Conservation (phyloP, 176 grass and related monocot genomes). For the Neostapfia colusana region DNA sequence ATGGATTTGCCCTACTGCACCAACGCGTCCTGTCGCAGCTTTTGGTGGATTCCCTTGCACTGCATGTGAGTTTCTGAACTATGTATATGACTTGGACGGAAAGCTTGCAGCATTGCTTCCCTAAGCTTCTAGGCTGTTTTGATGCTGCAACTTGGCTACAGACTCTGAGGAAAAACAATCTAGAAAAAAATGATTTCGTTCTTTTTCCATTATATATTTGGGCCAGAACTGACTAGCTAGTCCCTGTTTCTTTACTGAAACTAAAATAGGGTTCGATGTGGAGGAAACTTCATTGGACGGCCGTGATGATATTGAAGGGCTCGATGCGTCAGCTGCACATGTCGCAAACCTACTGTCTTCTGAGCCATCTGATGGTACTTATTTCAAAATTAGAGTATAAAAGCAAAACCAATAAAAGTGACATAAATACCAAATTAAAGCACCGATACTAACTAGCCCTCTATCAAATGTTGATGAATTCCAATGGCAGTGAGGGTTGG, state of each 20-base stretch:
- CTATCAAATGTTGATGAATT: background rate
- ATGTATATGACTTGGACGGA: background rate
- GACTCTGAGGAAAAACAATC: constrained; percentile 18
- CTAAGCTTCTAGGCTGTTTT: constrained; percentile 21
- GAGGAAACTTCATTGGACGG: constrained; percentile 75
- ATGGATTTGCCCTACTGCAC: constrained; percentile 97
- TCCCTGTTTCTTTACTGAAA: constrained; percentile 15
- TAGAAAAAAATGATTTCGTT: background rate
- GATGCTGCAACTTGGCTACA: constrained; percentile 27
- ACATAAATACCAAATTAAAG: background rate
- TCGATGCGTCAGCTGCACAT: constrained; percentile 78
- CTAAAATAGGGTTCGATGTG: constrained; percentile 78
- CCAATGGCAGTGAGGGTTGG: constrained; percentile 73
- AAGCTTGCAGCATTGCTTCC: constrained; percentile 29
- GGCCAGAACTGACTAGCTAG: constrained; percentile 8
- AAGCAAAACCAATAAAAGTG: background rate
- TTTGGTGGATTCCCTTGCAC: constrained; percentile 97
- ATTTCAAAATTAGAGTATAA: background rate
- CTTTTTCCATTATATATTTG: background rate
- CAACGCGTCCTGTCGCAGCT: constrained; percentile 75
- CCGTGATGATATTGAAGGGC: constrained; percentile 74
- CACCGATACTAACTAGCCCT: background rate
- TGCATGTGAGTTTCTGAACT: constrained; percentile 68
- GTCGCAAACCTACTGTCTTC: constrained; percentile 82
- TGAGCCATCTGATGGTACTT: constrained; percentile 83